A percentile compares a stretch with the other conserved stretches of the same genome.
Conservation (phyloP, 495 filamentous ascomycete genomes). For the Lasiosphaeris hirsuta region DNA sequence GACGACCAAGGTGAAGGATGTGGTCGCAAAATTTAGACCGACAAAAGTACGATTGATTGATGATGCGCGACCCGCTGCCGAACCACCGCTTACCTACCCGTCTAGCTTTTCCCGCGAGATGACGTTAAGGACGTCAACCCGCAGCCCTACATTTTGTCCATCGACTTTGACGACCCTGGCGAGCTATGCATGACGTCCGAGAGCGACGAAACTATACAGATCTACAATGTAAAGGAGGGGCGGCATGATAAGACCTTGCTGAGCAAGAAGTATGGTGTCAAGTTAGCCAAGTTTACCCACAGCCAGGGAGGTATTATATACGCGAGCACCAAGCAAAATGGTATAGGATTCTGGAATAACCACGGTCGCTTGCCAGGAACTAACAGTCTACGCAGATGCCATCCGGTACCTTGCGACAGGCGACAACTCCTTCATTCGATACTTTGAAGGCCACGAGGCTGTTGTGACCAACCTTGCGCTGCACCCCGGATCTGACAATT, state of each 20-base stretch:
- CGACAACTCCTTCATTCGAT: conserved; percentile 90
- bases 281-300: conserved; percentile 91
- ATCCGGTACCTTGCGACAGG: conserved; percentile 90
- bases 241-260: conserved; percentile 79
- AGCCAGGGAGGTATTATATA: conserved; percentile 85
- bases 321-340: conserved; percentile 90
- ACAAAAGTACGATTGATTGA: conserved; percentile 42
- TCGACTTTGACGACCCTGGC: conserved; percentile 95
- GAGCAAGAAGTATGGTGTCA: conserved; percentile 91
- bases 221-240: conserved; percentile 89
- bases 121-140: conserved; percentile 40
- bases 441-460: conserved; percentile 84
- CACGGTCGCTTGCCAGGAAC: conserved; percentile 1
- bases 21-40: conserved; percentile 47
- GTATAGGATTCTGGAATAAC: conserved; percentile 33
- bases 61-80: conserved; percentile 6
- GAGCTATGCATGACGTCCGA: conserved; percentile 83
- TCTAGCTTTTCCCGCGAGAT: conserved; percentile 44
- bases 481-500: conserved; percentile 74
- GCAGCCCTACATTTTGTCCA: conserved; percentile 54
- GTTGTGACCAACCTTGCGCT: conserved; percentile 76
- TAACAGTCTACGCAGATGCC: conserved; percentile 53
- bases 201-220: conserved; percentile 88
- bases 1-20: conserved; percentile 44
- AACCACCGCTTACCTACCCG: conserved; percentile 6